Conservation (phyloP, 768 basidiomycete species). For the Pleurotus citrinopileatus region DNA sequence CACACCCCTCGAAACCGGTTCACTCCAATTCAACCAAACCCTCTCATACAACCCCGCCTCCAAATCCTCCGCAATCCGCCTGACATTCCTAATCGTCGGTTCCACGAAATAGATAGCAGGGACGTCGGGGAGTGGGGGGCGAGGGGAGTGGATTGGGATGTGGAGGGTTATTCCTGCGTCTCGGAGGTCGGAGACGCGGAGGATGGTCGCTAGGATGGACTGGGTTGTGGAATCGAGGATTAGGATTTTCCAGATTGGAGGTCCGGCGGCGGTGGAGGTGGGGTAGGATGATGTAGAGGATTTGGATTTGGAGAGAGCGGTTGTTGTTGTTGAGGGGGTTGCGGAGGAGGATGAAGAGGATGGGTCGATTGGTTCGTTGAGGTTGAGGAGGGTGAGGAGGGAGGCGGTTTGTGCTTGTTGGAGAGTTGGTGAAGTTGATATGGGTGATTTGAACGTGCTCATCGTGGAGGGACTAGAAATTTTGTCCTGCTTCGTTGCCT, state of each 20-base stretch:
- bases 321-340: not conserved
- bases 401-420: constrained; percentile 89
- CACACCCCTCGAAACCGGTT: constrained; percentile 81
- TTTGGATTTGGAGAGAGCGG: not conserved
- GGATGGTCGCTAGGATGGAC: constrained; percentile 91
- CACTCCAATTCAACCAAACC: constrained; percentile 93
- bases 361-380: constrained; percentile 62
- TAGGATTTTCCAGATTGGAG: constrained; percentile 94
- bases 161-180: constrained; percentile 97
- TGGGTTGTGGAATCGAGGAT: constrained; percentile 95
- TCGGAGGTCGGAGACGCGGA: constrained; percentile 94
- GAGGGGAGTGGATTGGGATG: constrained; percentile 88
- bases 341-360: constrained; percentile 4
- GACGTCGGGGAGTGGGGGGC: constrained; percentile 91
- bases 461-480: not conserved
- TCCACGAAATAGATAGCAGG: constrained; percentile 97
- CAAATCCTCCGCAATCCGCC: constrained; percentile 91
- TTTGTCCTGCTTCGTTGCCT: not conserved
- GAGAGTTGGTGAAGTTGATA: constrained; percentile 44
- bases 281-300: not conserved
- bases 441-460: not conserved
- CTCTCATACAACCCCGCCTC: constrained; percentile 88
- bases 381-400: constrained; percentile 81
- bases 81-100: constrained; percentile 82
- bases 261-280: constrained; percentile 43